A percentile compares a stretch with the other conserved stretches of the same genome.
phyloP scores from a whole-genome alignment of 345 rosid species.

The Eucalyptus tenuipes region DNA sequence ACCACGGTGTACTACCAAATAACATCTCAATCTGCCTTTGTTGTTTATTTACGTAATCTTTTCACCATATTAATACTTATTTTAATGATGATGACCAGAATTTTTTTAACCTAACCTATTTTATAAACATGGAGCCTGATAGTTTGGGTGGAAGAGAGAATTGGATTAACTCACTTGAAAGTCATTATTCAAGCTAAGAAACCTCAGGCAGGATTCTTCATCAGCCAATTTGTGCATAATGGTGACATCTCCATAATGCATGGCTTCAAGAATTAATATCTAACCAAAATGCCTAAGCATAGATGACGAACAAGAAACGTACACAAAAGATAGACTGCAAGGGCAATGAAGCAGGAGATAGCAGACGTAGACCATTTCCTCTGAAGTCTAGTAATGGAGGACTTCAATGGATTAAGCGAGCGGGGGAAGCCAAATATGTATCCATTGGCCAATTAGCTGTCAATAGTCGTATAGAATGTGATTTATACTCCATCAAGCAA shows the following conservation, averaged over 20 bases:
- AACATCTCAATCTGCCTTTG: neutral
- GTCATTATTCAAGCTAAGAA: neutral
- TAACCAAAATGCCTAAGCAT: neutral
- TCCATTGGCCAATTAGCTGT: neutral
- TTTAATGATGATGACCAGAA: neutral
- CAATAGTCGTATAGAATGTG: neutral
- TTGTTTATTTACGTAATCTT: neutral
- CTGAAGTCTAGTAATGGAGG: neutral
- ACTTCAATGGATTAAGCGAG: neutral
- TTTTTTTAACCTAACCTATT: neutral
- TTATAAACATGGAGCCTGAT: neutral
- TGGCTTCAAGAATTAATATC: neutral
- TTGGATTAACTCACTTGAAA: neutral
- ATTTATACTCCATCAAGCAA: neutral
- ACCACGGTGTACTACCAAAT: neutral
- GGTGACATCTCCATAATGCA: neutral
- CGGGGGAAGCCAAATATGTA: neutral
- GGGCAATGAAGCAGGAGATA: neutral
- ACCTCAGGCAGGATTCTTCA: neutral
- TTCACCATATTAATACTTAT: neutral
- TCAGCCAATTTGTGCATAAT: neutral
- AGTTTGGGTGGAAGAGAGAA: neutral
- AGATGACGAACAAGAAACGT: neutral
- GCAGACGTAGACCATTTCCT: neutral
- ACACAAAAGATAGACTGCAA: neutral